Conservation (phyloP, 345 rosid species). For the Lepidium sativum region DNA sequence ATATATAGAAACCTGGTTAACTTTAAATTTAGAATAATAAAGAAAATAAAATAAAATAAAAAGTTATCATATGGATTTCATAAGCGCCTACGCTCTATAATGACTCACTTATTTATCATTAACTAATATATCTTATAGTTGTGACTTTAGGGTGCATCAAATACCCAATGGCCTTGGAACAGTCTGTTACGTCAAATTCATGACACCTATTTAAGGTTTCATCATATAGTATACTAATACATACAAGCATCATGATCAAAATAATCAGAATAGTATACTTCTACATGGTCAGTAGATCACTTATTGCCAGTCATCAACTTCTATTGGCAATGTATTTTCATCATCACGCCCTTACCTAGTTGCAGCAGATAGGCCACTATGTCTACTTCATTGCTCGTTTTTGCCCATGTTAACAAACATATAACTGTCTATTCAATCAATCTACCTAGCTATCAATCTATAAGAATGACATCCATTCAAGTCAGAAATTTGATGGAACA, state of each 20-base stretch:
- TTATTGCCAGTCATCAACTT: background rate
- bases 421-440: background rate
- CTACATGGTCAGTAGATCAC: background rate
- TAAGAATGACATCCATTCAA: background rate
- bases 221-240: background rate
- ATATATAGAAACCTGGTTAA: conserved; percentile 38
- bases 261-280: background rate
- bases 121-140: background rate
- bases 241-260: background rate
- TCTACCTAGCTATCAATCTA: background rate
- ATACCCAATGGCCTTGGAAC: background rate
- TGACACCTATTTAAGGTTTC: background rate
- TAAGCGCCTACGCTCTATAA: background rate
- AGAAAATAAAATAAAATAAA: background rate
- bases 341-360: background rate
- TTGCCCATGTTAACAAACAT: background rate
- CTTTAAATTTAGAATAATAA: conserved; percentile 12
- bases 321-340: background rate
- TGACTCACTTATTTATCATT: background rate
- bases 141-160: background rate
- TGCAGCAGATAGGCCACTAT: background rate
- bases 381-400: background rate
- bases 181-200: background rate
- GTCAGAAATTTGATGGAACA: background rate
- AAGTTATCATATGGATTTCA: background rate